A percentile compares a stretch with the other conserved stretches of the same genome.
phyloP scores from a whole-genome alignment of 352 stramenopile species.

The Phytophthora lateralis region DNA sequence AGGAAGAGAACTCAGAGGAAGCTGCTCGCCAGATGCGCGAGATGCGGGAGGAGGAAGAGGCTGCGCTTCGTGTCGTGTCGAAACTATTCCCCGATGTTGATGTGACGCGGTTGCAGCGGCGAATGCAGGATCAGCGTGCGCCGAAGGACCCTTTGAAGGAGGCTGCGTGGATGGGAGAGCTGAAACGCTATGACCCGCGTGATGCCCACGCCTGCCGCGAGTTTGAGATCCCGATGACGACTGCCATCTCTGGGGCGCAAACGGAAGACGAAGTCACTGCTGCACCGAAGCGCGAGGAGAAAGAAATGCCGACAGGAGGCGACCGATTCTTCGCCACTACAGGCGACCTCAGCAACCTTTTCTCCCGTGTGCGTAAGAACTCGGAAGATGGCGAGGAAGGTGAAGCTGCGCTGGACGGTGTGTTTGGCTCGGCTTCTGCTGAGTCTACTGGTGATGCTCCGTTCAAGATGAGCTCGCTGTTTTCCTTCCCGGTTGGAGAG shows the following conservation, averaged over 20 bases:
- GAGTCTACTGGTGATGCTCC: conserved; percentile 15
- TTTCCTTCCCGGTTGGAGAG: conserved; percentile 60
- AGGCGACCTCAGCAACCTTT: conserved; percentile 61
- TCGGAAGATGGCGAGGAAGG: conserved; percentile 79
- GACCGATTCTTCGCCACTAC: conserved; percentile 79
- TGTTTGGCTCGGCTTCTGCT: conserved; percentile 41
- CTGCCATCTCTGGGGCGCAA: conserved; percentile 24
- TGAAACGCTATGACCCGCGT: conserved; percentile 74
- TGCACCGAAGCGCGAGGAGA: conserved; percentile 37
- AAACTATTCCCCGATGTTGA: conserved; percentile 75
- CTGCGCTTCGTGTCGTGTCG: conserved; percentile 55
- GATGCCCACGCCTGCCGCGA: conserved; percentile 41
- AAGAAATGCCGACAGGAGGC: conserved; percentile 57
- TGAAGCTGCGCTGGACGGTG: conserved; percentile 76
- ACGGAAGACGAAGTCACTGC: conserved; percentile 23
- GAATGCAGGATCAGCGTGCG: conserved; percentile 42
- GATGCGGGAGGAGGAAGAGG: conserved; percentile 57
- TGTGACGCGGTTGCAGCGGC: conserved; percentile 62
- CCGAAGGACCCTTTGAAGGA: conserved; percentile 73
- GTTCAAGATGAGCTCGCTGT: conserved; percentile 81
- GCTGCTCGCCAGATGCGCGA: conserved; percentile 45
- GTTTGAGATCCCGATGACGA: conserved; percentile 56
- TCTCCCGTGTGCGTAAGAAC: conserved; percentile 81
- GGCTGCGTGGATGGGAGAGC: conserved; percentile 78
- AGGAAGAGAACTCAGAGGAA: conserved; percentile 43